Percentiles rank a stretch among this genome's conserved stretches.
Evolutionary conservation across 2,329 filamentous ascomycete species (phyloP).

Genomic region (Verticillium nubilum): DNA sequence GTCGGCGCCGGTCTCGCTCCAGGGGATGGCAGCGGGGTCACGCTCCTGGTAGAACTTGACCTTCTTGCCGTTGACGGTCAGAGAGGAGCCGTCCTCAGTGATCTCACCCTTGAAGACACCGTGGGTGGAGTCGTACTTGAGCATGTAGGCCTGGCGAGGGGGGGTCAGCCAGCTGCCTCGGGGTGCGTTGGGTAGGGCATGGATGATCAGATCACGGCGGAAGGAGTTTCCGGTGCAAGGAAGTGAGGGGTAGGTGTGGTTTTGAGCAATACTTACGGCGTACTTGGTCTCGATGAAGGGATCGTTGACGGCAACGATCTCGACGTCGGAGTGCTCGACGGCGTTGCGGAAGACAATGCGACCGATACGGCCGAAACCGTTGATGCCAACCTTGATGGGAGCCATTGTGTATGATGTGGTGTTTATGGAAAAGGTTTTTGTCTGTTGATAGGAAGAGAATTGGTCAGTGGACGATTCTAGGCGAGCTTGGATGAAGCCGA

Average conservation of each 20-base stretch:
- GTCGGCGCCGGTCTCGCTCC: constrained; percentile 78
- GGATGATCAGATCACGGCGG: constrained; percentile 3
- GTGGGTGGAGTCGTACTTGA: constrained; percentile 98
- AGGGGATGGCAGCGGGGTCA: constrained; percentile 86
- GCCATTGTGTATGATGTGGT: constrained; percentile 26
- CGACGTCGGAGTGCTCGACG: constrained; percentile 80
- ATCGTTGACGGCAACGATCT: constrained; percentile 97
- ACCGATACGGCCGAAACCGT: constrained; percentile 99
- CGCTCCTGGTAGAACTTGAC: constrained; percentile 92
- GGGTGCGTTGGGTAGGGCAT: no score
- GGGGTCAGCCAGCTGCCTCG: constrained; percentile 4
- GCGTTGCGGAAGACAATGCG: constrained; percentile 99
- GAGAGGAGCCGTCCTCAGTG: constrained; percentile 62
- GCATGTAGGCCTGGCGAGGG: constrained; percentile 83
- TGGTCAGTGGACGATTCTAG: not conserved
- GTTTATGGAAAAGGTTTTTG: not conserved
- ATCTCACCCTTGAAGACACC: constrained; percentile 93
- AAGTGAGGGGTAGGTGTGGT: not conserved
- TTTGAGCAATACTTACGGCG: constrained; percentile 66
- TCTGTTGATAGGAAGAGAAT: not conserved
- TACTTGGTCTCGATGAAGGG: constrained; percentile 98
- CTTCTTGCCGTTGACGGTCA: constrained; percentile 90
- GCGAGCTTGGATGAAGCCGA: not conserved
- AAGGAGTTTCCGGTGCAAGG: not conserved
- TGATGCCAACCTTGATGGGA: constrained; percentile 83